phyloP scores from a whole-genome alignment of 805 yeast species.

The Candida golubevii region DNA sequence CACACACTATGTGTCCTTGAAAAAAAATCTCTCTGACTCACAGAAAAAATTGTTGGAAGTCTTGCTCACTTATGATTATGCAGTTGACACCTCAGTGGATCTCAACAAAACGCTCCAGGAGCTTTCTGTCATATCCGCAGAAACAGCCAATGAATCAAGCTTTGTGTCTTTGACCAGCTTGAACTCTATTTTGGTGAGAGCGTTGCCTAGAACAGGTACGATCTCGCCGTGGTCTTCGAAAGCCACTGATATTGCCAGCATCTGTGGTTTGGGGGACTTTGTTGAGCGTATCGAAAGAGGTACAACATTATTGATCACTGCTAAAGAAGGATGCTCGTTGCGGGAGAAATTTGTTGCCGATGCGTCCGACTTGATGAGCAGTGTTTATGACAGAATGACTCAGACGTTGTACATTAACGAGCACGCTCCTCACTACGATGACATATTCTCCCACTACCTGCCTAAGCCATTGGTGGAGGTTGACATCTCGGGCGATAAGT shows the following conservation, averaged over 20 bases:
- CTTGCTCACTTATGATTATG: slow-evolving; percentile 70
- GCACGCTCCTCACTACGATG: slow-evolving; percentile 59
- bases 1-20: slow-evolving; percentile 74
- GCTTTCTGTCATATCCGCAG: slow-evolving; percentile 25
- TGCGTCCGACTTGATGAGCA: slow-evolving; percentile 54
- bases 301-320: slow-evolving; percentile 57
- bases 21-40: slow-evolving; percentile 32
- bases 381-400: slow-evolving; percentile 93
- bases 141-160: slow-evolving; percentile 12
- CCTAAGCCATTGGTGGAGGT: slow-evolving; percentile 83
- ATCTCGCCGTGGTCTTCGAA: slow-evolving; percentile 99
- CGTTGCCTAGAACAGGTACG: slow-evolving; percentile 91
- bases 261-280: slow-evolving; percentile 71
- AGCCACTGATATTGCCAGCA: slow-evolving; percentile 90
- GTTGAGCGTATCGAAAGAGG: slow-evolving; percentile 92
- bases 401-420: slow-evolving; percentile 58
- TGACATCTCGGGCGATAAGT: slow-evolving; percentile 59
- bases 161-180: slow-evolving; percentile 8
- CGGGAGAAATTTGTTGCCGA: slow-evolving; percentile 37
- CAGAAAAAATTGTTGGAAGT: slow-evolving; percentile 49
- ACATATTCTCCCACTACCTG: slow-evolving; percentile 68
- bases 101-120: slow-evolving; percentile 38
- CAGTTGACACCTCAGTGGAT: slow-evolving; percentile 50
- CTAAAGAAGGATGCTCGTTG: slow-evolving; percentile 59
- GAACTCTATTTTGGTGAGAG: slow-evolving; percentile 55